A percentile compares a stretch with the other conserved stretches of the same genome.
phyloP scores from a whole-genome alignment of 306 rosid species.

The Inga laurina region DNA sequence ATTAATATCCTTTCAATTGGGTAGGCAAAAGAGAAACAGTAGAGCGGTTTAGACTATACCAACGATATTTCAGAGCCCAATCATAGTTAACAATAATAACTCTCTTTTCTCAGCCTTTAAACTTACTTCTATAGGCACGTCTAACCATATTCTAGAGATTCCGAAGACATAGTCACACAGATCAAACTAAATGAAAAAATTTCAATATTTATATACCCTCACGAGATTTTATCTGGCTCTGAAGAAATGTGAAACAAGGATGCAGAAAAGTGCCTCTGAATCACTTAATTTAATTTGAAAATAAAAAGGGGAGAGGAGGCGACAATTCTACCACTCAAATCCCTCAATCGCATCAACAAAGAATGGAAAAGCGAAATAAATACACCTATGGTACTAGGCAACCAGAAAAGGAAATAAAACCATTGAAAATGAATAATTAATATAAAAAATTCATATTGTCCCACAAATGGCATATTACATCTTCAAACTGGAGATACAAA shows the following conservation, averaged over 20 bases:
- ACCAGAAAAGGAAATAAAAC: background rate
- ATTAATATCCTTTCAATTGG: background rate
- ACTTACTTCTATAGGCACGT: background rate
- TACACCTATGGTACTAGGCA: background rate
- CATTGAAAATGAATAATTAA: background rate
- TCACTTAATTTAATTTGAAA: background rate
- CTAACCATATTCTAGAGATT: background rate
- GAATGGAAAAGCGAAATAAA: background rate
- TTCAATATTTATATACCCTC: constrained; percentile 13
- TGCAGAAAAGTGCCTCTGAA: background rate
- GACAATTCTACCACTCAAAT: background rate
- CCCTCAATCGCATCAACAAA: background rate
- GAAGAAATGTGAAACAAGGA: background rate
- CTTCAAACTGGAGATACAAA: constrained; percentile 22
- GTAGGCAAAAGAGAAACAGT: constrained; percentile 9
- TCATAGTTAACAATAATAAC: background rate
- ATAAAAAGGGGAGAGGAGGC: background rate
- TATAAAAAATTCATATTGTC: constrained; percentile 11
- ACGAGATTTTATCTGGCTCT: background rate
- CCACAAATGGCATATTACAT: constrained; percentile 13
- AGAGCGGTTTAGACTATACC: background rate
- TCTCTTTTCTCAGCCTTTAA: background rate
- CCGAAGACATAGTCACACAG: background rate
- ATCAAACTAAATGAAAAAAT: background rate
- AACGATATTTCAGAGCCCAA: background rate